These are phyloP conservation scores for Adansonia digitata DNA, from an alignment of 345 rosid genomes.

Conservation along the genomic window DNA sequence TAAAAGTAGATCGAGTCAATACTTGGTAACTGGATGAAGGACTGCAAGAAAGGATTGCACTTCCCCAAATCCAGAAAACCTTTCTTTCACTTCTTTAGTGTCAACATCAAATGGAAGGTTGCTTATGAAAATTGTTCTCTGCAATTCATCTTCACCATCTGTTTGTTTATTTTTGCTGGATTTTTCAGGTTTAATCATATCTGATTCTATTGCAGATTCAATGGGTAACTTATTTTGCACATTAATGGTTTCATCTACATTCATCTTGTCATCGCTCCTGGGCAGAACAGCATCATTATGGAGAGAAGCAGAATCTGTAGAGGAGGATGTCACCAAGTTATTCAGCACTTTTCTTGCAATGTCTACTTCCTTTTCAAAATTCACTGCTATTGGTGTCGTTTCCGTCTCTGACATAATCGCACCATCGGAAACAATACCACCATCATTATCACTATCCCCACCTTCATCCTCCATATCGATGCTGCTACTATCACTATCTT, in stretches of 20 bases:
- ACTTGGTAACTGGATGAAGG: constrained; percentile 87
- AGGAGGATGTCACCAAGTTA: constrained; percentile 47
- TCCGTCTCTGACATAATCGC: constrained; percentile 28
- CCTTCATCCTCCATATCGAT: constrained; percentile 56
- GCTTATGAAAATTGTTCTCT: constrained; percentile 68
- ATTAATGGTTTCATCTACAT: constrained; percentile 23
- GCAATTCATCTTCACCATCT: constrained; percentile 56
- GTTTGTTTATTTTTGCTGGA: constrained; percentile 32
- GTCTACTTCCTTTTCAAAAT: constrained; percentile 77
- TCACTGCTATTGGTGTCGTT: constrained; percentile 31
- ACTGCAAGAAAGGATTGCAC: constrained; percentile 70
- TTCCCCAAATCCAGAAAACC: constrained; percentile 71
- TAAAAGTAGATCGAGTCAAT: constrained; percentile 17
- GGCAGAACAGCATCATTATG: constrained; percentile 29
- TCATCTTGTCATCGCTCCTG: constrained; percentile 22
- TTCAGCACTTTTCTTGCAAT: constrained; percentile 69
- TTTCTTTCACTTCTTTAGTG: constrained; percentile 64
- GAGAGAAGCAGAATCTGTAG: constrained; percentile 31
- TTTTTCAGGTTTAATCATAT: constrained; percentile 29
- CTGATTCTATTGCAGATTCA: constrained; percentile 27
- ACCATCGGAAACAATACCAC: constrained; percentile 26
- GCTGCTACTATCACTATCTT: constrained; percentile 51
- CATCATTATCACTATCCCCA: constrained; percentile 31
- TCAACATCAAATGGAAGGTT: constrained; percentile 80
- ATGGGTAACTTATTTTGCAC: constrained; percentile 24